A percentile compares a stretch with the other conserved stretches of the same genome.
These are phyloP conservation scores for Picochlorum sp. DNA, from an alignment of 139 green algal genomes.

Conservation along the genomic window DNA sequence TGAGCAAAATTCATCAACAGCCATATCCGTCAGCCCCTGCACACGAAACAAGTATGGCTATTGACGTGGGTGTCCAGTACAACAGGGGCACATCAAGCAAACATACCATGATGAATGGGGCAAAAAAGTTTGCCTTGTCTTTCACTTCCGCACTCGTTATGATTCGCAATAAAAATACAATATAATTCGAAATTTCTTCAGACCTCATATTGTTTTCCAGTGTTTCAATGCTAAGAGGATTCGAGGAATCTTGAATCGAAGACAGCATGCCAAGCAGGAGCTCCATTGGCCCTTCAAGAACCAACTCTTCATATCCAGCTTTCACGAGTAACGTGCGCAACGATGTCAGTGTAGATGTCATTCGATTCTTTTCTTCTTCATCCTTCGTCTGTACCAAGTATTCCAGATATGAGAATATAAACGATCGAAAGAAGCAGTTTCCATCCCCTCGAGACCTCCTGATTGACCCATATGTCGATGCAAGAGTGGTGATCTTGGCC, in stretches of 20 bases:
- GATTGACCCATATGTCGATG: constrained; percentile 43
- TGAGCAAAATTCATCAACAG: constrained; percentile 53
- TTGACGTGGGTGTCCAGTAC: neutral
- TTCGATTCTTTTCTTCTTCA: constrained; percentile 37
- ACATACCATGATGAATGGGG: constrained; percentile 68
- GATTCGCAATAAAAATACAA: constrained; percentile 73
- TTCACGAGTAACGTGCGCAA: constrained; percentile 45
- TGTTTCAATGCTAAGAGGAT: constrained; percentile 29
- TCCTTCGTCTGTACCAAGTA: constrained; percentile 40
- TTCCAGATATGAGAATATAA: constrained; percentile 75
- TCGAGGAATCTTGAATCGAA: constrained; percentile 17
- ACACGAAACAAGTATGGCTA: neutral
- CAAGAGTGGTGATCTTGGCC: constrained; percentile 56
- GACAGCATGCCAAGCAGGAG: constrained; percentile 59
- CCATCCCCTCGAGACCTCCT: constrained; percentile 52
- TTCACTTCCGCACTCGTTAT: constrained; percentile 63
- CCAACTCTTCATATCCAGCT: constrained; percentile 43
- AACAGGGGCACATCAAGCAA: neutral
- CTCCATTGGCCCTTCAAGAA: constrained; percentile 76
- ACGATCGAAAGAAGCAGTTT: constrained; percentile 72
- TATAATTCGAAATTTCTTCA: constrained; percentile 39
- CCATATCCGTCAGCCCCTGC: constrained; percentile 68
- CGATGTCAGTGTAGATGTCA: neutral
- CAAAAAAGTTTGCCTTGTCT: constrained; percentile 63
- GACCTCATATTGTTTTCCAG: constrained; percentile 45